Conservation (phyloP, 2,329 filamentous ascomycete genomes). For the Tolypocladium amazonense region DNA sequence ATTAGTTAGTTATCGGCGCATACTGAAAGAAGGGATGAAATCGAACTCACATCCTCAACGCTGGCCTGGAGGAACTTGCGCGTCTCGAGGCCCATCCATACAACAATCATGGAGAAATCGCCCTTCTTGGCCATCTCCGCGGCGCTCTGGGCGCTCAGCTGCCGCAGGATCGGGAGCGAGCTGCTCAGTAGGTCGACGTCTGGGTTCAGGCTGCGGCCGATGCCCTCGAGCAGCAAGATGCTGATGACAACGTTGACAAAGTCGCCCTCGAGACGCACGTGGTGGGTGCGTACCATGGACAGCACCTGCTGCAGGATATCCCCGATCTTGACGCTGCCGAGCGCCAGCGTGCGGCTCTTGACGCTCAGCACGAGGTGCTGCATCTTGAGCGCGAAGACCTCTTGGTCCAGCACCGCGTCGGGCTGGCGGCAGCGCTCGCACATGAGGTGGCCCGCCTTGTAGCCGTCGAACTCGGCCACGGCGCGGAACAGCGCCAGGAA, state of each 20-base stretch:
- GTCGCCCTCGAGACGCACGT: constrained; percentile 90
- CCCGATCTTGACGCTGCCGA: constrained; percentile 92
- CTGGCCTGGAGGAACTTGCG: constrained; percentile 83
- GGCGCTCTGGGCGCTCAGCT: constrained; percentile 71
- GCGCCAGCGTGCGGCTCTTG: constrained; percentile 80
- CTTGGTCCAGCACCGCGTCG: constrained; percentile 75
- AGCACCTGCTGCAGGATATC: constrained; percentile 88
- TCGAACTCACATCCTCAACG: constrained; percentile 66
- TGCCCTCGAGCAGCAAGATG: constrained; percentile 86
- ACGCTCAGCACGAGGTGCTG: constrained; percentile 88
- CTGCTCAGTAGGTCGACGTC: constrained; percentile 77
- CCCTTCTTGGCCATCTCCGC: constrained; percentile 59
- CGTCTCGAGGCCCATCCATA: constrained; percentile 87
- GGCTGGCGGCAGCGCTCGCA: constrained; percentile 90
- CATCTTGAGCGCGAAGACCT: constrained; percentile 93
- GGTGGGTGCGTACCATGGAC: constrained; percentile 81
- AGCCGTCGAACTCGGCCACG: constrained; percentile 92
- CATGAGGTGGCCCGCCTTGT: constrained; percentile 91
- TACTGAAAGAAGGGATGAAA: not conserved
- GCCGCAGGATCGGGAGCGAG: constrained; percentile 79
- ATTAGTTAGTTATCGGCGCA: constrained; percentile 3
- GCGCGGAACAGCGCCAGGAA: constrained; percentile 95
- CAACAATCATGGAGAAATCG: constrained; percentile 75
- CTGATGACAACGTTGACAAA: constrained; percentile 98
- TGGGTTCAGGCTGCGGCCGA: constrained; percentile 78